Evolutionary conservation across 352 stramenopile species (phyloP).

Genomic region (Thraustochytrium sp.): DNA sequence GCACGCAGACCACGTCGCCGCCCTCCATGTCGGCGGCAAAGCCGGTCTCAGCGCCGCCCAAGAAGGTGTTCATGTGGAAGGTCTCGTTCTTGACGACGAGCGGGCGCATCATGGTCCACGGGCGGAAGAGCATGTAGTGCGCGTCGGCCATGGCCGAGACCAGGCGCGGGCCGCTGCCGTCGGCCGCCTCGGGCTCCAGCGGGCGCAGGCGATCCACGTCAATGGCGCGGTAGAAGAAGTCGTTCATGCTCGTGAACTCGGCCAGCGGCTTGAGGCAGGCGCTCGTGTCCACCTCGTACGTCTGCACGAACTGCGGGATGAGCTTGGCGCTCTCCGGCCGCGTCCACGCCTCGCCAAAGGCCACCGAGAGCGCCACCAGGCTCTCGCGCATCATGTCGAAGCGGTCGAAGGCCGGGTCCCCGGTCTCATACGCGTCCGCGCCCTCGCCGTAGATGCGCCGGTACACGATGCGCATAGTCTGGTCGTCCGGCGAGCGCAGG

Average conservation of each 20-base stretch:
- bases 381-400: constrained; percentile 36
- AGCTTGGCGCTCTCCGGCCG: constrained; percentile 6
- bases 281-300: not conserved
- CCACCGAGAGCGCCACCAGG: not conserved
- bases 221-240: constrained; percentile 40
- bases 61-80: constrained; percentile 21
- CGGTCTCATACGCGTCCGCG: not conserved
- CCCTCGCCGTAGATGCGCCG: not conserved
- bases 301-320: constrained; percentile 26
- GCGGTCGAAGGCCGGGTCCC: not conserved
- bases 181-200: not conserved
- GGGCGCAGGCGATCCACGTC: not conserved
- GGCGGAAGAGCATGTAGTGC: constrained; percentile 13
- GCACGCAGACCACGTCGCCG: constrained; percentile 14
- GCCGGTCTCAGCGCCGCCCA: not conserved
- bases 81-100: constrained; percentile 31
- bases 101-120: constrained; percentile 2
- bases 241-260: constrained; percentile 33
- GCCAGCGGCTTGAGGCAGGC: not conserved
- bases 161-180: not conserved
- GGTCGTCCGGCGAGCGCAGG: not conserved
- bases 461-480: constrained; percentile 41
- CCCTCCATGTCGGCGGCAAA: constrained; percentile 28
- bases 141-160: constrained; percentile 22
- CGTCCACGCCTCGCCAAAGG: constrained; percentile 12